Evolutionary conservation across 1,139 yeast species (phyloP), one percentile per base, ranked within the genome.

Genomic region (Taphrina flavorubra): DNA sequence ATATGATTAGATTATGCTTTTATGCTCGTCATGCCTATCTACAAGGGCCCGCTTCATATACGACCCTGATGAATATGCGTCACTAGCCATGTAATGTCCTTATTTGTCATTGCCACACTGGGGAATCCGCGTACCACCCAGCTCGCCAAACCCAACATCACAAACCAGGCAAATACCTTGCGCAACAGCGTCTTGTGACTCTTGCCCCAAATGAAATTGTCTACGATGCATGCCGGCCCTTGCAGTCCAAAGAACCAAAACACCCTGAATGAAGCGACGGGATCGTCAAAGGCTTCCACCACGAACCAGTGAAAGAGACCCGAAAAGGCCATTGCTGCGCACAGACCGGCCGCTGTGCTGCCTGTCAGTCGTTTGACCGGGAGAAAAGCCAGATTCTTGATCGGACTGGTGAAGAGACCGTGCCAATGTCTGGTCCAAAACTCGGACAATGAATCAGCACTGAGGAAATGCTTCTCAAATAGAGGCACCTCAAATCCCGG

Each of bases 71-170:
- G 39, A 7, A 58, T 58, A 16, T 58, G 42, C 14, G 37, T 42
- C 34, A 55, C 37, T 16, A 63, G 61, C 67, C 67, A 63, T 5
- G 51, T 53, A 8, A 63, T 42, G 47, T 63, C 67, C 16, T 31
- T 18, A 37, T 63, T 63, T 34, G 67, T 63, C 51, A 46, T 25
- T n/a, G 59, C 61, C n/a, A 53, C 39, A 13, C 61, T 53, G 25
- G 67, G 67, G 13, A 57, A 53, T n/a, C 61, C 60, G 2, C 67
- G n/a, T 6, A 63, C 67, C 36, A 63, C 67, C 67, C 67, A 63
- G 18, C 61, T 57, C 10, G 67, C 67, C 42, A 63, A 37, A 2
- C 67, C 67, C 11, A 63, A 47, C 67, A 63, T 63, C 14, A 63
- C 67, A 8, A 42, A 8, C 67, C 67, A 63, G 6, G 67, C 67